Evolutionary conservation across 2,329 filamentous ascomycete species (phyloP).

Genomic region (Exophiala mesophila): DNA sequence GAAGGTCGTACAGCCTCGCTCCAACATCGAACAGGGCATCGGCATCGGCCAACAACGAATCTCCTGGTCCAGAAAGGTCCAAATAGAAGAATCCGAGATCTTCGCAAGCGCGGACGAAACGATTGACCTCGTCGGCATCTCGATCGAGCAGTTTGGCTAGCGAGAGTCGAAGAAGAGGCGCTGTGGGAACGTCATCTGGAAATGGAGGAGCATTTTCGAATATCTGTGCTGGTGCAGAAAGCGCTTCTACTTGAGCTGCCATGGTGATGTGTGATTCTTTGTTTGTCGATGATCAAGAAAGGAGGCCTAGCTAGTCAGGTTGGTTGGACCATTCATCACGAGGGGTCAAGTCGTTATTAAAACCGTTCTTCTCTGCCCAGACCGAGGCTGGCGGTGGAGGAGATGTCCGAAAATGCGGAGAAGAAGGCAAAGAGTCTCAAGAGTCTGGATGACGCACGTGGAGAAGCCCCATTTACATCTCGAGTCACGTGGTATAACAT

Average conservation of each 20-base stretch:
- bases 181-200: constrained; percentile 39
- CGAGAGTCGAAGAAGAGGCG: constrained; percentile 41
- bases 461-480: no score
- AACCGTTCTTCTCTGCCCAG: no score
- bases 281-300: background rate
- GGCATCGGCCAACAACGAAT: constrained; percentile 39
- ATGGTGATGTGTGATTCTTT: constrained; percentile 4
- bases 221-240: constrained; percentile 15
- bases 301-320: no score
- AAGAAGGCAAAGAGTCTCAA: no score
- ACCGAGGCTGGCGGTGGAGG: no score
- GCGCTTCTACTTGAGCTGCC: constrained; percentile 18
- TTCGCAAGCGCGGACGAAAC: constrained; percentile 38
- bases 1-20: constrained; percentile 45
- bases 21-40: constrained; percentile 45
- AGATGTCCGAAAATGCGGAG: no score
- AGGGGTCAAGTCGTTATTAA: no score
- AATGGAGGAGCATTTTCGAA: constrained; percentile 34
- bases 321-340: no score
- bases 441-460: no score
- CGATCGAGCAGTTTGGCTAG: constrained; percentile 35
- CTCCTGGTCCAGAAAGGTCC: constrained; percentile 41
- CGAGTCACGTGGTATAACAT: no score
- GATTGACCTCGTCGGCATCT: constrained; percentile 33
- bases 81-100: constrained; percentile 56